Percentiles rank a stretch among this genome's conserved stretches.
Evolutionary conservation across 495 filamentous ascomycete species (phyloP).

Genomic region (Talaromyces wortmannii): DNA sequence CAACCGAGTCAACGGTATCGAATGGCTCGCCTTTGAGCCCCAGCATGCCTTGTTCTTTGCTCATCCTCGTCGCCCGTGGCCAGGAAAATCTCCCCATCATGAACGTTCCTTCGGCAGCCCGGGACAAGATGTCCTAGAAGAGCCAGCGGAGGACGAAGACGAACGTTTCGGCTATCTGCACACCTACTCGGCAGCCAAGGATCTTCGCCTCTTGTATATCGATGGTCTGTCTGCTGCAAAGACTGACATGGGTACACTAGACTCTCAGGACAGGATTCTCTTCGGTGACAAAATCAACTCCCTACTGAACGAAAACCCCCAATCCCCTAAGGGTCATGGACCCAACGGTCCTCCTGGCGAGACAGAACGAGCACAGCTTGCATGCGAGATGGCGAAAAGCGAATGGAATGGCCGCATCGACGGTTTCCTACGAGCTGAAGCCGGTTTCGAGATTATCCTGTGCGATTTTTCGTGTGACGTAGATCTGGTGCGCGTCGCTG

Average conservation of each 20-base stretch:
- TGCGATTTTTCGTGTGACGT: conserved; percentile 49
- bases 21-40: conserved; percentile 68
- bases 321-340: neutral
- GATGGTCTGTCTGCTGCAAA: conserved; percentile 58
- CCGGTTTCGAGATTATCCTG: conserved; percentile 64
- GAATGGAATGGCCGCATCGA: conserved; percentile 46
- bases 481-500: conserved; percentile 19
- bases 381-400: conserved; percentile 41
- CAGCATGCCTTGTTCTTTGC: conserved; percentile 60
- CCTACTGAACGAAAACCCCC: no score
- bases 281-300: conserved; percentile 17
- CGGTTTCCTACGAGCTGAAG: conserved; percentile 60
- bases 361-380: conserved; percentile 29
- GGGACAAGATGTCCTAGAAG: no score
- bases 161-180: conserved; percentile 43
- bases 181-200: conserved; percentile 39
- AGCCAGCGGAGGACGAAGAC: neutral
- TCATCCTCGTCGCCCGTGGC: neutral
- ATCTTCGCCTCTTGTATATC: conserved; percentile 51
- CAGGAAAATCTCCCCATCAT: neutral
- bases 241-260: conserved; percentile 50
- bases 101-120: no score
- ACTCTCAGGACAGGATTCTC: conserved; percentile 51
- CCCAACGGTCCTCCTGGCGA: conserved; percentile 20
- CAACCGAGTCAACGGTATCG: conserved; percentile 38